Evolutionary conservation across 2,329 filamentous ascomycete species (phyloP), one percentile per base, ranked within the genome.

Genomic region (Sporothrix mexicana): DNA sequence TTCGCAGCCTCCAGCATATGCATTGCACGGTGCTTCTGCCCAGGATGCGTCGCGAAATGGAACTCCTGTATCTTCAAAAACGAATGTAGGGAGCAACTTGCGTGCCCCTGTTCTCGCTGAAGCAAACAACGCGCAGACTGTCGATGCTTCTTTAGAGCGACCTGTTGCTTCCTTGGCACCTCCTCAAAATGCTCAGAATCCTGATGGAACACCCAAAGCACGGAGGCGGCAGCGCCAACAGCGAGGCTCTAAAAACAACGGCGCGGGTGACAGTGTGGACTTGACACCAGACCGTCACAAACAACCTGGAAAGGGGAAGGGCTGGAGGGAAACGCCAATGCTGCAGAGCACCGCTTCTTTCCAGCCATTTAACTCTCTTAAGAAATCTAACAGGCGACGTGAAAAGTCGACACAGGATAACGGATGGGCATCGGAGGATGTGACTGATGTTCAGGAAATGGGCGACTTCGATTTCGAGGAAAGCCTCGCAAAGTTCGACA

Each of bases 361-460:
- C 74, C 89, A 91, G 78, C 89, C 89, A 0, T 91, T 88, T 77
- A 83, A 85, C 59, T 86, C 87, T 0, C 79, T 91, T 1, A 94
- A 87, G 84, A 91, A 80, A 80, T 87, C 74, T 82, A 84, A 77
- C 85, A 83, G 74, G 83, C 80, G 72, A 84, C 81, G 76, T 81
- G 80, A 62, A 80, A 79, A 43, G 81, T 9, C 67, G 1, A 72
- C 41, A 30, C 69, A 81, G 9, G 88, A 93, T 59, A 97, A 94
- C 79, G 95, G 94, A 3, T 98, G 95, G 95, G 94, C 93, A 3
- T 98, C 95, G 0, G 96, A 98, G 79, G 95, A 98, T 78, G 95
- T 95, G 25, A 98, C 94, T 0, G 96, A 98, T 79, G 93, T 96
- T 25, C 93, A 95, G 82, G 95, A 97, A 79, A 88, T 96, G 85